These are phyloP conservation scores for Pleurozium schreberi DNA, from an alignment of 225 moss, liverwort and hornwort species.

Conservation along the genomic window DNA sequence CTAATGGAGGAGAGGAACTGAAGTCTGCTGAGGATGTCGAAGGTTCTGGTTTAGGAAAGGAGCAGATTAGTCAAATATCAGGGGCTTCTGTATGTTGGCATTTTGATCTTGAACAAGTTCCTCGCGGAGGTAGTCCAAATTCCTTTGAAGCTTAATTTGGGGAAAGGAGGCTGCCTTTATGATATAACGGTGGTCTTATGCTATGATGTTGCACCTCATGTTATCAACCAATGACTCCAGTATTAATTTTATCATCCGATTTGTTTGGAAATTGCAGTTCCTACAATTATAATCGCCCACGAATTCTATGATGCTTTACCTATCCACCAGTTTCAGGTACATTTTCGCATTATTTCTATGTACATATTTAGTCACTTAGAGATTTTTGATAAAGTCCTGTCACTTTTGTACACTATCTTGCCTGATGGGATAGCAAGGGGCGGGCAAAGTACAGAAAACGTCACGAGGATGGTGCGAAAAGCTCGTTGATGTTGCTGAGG, in stretches of 20 bases:
- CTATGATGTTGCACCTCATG: background rate
- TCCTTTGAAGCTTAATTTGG: background rate
- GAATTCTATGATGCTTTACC: slow-evolving; percentile 98
- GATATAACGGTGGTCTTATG: background rate
- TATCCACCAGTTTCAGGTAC: slow-evolving; percentile 95
- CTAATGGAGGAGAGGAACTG: slow-evolving; percentile 4
- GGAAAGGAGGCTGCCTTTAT: background rate
- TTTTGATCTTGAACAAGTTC: slow-evolving; percentile 64
- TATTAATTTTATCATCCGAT: background rate
- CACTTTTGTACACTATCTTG: background rate
- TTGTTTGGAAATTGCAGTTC: slow-evolving; percentile 45
- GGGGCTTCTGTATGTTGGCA: slow-evolving; percentile 60
- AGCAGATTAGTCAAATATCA: slow-evolving; percentile 47
- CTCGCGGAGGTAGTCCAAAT: slow-evolving; percentile 49
- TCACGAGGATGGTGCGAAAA: slow-evolving; percentile 93
- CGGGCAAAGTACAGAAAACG: slow-evolving; percentile 48
- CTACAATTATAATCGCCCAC: slow-evolving; percentile 78
- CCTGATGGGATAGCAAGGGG: slow-evolving; percentile 1
- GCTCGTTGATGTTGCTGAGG: slow-evolving; percentile 66
- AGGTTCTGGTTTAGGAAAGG: background rate
- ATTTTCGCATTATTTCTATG: background rate
- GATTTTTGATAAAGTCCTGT: background rate
- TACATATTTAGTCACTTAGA: background rate
- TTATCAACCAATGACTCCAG: background rate
- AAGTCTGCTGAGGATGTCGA: background rate